Percentiles rank a stretch among this genome's conserved stretches.
phyloP scores from a whole-genome alignment of 129 eudicot genomes.

The Flaveria trinervia region DNA sequence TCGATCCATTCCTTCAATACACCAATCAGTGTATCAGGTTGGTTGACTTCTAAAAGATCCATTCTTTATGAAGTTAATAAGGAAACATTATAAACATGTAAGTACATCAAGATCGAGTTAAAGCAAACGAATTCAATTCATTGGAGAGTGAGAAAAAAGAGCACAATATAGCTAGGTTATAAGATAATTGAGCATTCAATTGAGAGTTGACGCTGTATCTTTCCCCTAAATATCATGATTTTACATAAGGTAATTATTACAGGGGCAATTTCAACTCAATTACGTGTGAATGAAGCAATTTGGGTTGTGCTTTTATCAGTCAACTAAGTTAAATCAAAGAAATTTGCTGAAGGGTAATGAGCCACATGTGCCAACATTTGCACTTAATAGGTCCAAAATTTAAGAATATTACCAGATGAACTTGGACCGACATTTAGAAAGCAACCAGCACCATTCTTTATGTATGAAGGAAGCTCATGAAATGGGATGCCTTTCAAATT shows the following conservation, averaged over 20 bases:
- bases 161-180: neutral
- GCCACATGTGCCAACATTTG: neutral
- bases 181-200: neutral
- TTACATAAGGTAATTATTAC: neutral
- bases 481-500: constrained; percentile 89
- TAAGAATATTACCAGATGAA: constrained; percentile 46
- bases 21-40: neutral
- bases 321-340: neutral
- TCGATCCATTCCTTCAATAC: neutral
- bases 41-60: neutral
- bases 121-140: neutral
- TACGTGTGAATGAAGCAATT: neutral
- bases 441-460: constrained; percentile 82
- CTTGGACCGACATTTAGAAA: constrained; percentile 58
- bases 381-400: constrained; percentile 1
- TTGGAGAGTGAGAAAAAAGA: neutral
- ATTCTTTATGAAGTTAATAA: neutral
- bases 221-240: neutral
- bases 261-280: neutral
- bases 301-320: neutral
- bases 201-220: neutral
- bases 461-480: constrained; percentile 69
- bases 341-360: neutral
- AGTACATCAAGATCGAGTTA: neutral
- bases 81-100: neutral